phyloP scores from a whole-genome alignment of 2,329 filamentous ascomycete species.

The Alternaria solani region DNA sequence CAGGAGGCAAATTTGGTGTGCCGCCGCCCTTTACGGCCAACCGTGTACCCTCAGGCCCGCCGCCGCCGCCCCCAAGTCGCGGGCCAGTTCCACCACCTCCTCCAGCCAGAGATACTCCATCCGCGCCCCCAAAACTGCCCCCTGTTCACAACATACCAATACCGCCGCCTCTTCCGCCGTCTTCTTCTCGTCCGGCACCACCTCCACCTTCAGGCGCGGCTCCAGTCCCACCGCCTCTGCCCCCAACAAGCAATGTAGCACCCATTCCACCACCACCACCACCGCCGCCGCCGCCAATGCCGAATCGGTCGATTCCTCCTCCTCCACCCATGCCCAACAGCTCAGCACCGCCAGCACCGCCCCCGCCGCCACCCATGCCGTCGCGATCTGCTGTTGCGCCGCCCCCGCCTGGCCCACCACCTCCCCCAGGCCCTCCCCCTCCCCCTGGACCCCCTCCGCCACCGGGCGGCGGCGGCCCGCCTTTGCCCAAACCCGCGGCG shows the following conservation, averaged over 20 bases:
- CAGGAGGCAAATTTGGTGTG: slow-evolving; percentile 71
- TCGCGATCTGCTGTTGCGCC: slow-evolving; percentile 36
- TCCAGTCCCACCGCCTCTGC: slow-evolving; percentile 42
- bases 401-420: slow-evolving; percentile 47
- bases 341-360: slow-evolving; percentile 42
- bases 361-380: slow-evolving; percentile 42
- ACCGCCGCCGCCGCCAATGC: slow-evolving; percentile 26
- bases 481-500: slow-evolving; percentile 52
- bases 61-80: slow-evolving; percentile 78
- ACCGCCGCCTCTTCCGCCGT: slow-evolving; percentile 36
- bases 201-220: slow-evolving; percentile 34
- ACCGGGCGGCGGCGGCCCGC: slow-evolving; percentile 21
- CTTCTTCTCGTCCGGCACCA: slow-evolving; percentile 39
- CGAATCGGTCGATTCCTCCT: not conserved
- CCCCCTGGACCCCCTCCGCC: slow-evolving; percentile 47
- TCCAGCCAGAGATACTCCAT: slow-evolving; percentile 53
- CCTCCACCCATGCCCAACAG: slow-evolving; percentile 16
- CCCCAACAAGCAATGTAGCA: slow-evolving; percentile 35
- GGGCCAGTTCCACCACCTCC: slow-evolving; percentile 69
- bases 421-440: slow-evolving; percentile 28
- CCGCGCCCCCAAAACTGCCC: slow-evolving; percentile 50
- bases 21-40: slow-evolving; percentile 81
- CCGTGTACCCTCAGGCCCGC: slow-evolving; percentile 66
- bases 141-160: slow-evolving; percentile 57
- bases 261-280: slow-evolving; percentile 39